These are phyloP conservation scores for Neocucurbitaria cava DNA, from an alignment of 2,329 filamentous ascomycete species.

Conservation along the genomic window DNA sequence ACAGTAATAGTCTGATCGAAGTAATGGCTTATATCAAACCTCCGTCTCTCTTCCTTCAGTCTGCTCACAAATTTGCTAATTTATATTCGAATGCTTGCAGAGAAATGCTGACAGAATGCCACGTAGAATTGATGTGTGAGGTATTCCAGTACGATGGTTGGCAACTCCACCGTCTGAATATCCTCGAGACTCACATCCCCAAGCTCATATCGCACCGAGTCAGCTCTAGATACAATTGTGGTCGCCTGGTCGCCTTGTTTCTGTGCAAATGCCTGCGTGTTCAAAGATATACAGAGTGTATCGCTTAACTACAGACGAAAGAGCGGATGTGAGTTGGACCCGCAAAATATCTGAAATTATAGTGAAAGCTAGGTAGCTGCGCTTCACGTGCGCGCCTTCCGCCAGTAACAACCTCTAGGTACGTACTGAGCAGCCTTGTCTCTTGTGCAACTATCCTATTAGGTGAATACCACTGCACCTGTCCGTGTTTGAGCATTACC, in stretches of 20 bases:
- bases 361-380: neutral
- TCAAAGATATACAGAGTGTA: neutral
- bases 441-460: neutral
- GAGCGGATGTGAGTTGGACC: neutral
- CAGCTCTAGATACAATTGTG: too few relatives aligned
- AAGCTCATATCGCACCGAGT: too few relatives aligned
- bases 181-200: too few relatives aligned
- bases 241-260: too few relatives aligned
- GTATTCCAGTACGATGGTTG: too few relatives aligned
- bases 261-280: neutral
- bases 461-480: neutral
- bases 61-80: neutral
- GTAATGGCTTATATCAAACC: neutral
- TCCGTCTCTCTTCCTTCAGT: neutral
- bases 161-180: too few relatives aligned
- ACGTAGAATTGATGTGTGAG: too few relatives aligned
- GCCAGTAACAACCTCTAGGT: neutral
- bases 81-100: neutral
- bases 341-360: too few relatives aligned
- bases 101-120: neutral
- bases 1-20: conserved; percentile 20
- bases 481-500: neutral
- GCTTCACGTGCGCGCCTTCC: neutral
- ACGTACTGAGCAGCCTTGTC: neutral
- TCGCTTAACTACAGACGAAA: neutral